Evolutionary conservation across 108 stramenopile species (phyloP).

Genomic region (Cyclotella choctawhatcheeana): DNA sequence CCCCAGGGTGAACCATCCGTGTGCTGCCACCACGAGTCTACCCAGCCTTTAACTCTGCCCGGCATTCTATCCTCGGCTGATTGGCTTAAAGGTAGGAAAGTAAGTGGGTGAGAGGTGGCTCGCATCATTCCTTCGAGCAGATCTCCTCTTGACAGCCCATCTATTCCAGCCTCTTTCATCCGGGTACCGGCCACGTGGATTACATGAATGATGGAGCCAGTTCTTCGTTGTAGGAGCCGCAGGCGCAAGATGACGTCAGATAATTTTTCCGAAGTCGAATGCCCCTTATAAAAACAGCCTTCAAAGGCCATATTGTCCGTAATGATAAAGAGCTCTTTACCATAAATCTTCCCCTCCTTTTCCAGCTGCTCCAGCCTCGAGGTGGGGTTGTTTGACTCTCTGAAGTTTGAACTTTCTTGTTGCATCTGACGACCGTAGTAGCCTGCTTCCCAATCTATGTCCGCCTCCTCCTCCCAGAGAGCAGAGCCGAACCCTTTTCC

Average conservation of each 20-base stretch:
- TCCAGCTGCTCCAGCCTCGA: slow-evolving; percentile 16
- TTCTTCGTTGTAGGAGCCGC: not conserved
- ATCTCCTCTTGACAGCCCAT: slow-evolving; percentile 45
- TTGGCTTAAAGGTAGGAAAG: too few species aligned
- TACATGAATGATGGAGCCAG: slow-evolving; percentile 12
- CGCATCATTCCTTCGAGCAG: slow-evolving; percentile 46
- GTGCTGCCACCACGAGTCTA: not conserved
- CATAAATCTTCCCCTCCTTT: slow-evolving; percentile 1
- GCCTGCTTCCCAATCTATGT: slow-evolving; percentile 9
- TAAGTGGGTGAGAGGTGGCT: not conserved
- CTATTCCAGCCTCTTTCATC: slow-evolving; percentile 20
- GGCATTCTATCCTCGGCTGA: too few species aligned
- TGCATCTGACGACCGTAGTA: slow-evolving; percentile 7
- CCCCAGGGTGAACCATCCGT: not conserved
- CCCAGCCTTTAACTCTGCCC: not conserved
- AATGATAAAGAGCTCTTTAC: slow-evolving; percentile 40
- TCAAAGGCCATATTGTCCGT: slow-evolving; percentile 56
- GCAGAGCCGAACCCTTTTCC: not conserved
- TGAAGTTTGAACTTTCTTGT: slow-evolving; percentile 30
- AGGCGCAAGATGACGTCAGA: slow-evolving; percentile 38
- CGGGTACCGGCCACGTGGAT: slow-evolving; percentile 23
- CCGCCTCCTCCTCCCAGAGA: not conserved
- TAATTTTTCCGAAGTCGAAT: slow-evolving; percentile 27
- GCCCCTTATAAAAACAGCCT: slow-evolving; percentile 50
- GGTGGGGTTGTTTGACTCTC: slow-evolving; percentile 39